Base-by-base conservation (phyloP, 306 rosid species). In the Oxytropis ochrocephala region DNA sequence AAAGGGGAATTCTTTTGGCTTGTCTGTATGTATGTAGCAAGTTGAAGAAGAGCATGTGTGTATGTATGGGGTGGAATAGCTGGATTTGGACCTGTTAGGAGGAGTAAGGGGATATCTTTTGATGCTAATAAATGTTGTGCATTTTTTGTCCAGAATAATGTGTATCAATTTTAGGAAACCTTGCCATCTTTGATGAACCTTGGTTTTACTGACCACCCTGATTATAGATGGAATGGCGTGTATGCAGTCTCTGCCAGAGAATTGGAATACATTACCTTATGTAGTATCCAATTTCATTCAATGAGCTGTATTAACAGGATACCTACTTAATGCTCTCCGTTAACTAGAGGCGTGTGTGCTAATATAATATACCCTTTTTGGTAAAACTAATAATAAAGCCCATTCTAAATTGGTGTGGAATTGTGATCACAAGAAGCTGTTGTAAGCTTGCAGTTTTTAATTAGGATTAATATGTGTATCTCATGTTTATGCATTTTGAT, bases 81-180 rank as follows among this genome's bases (percentile, higher is more conserved):
- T 76, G 79, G 80, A 77, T 80, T 73, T 83, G 85, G 85, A 77
- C 65, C 65, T 77, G 78, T 81, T 77, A 65, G 75, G 77, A 42
- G 61, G 48, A 24, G 42, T 17, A 46, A 5, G 19, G 61, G 19
- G 71, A 64, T 69, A 36, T 53, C 62, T 61, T 11, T 19, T 69
- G 14, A 42, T 78, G 69, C 52, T 29, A 71, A 75, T 79, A 61
- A 72, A 72, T 82, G 71, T 61, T 41, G 42, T 80, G 57, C 64
- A 39, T 69, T 68, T 54, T 60, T 80, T 63, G 69, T 68, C 61
- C 64, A 18, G 19, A 27, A 54, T 7, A 61, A 44, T 72, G 24
- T 64, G 67, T 54, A 17, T 66, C 69, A 19, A 30, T 46, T 42
- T 44, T 54, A 27, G 24, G 61, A 59, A 44, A 21, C 64, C 47